These are phyloP conservation scores for Przewalskia tangutica DNA, from an alignment of 257 asterid genomes.

Conservation along the genomic window DNA sequence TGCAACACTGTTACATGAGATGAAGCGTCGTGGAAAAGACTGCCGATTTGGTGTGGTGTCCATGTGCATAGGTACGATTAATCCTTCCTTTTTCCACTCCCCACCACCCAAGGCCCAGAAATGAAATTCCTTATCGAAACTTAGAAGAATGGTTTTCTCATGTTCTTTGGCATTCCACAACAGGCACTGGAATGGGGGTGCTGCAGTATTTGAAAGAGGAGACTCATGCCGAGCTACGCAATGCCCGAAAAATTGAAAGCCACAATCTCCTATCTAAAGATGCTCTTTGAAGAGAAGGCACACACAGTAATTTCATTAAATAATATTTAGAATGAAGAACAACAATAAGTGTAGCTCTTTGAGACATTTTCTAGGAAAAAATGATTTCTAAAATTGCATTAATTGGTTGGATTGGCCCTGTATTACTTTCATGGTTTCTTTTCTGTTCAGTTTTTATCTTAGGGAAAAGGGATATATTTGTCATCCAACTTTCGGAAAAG, in stretches of 20 bases:
- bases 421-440: not conserved
- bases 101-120: not conserved
- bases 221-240: constrained; percentile 70
- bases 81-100: not conserved
- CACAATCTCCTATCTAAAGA: constrained; percentile 70
- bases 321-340: not conserved
- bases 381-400: not conserved
- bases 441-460: not conserved
- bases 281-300: constrained; percentile 26
- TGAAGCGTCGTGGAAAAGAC: constrained; percentile 94
- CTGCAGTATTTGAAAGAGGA: constrained; percentile 93
- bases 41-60: constrained; percentile 90
- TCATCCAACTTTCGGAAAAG: no score
- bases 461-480: no score
- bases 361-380: not conserved
- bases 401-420: not conserved
- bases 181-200: constrained; percentile 99
- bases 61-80: constrained; percentile 81
- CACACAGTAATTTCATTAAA: not conserved
- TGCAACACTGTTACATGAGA: constrained; percentile 86
- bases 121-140: no score
- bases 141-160: not conserved
- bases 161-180: not conserved
- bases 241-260: constrained; percentile 34
- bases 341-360: not conserved